Percentiles rank a stretch among this genome's conserved stretches.
These are phyloP conservation scores for Crotalaria pallida DNA, from an alignment of 306 rosid genomes.

Conservation along the genomic window DNA sequence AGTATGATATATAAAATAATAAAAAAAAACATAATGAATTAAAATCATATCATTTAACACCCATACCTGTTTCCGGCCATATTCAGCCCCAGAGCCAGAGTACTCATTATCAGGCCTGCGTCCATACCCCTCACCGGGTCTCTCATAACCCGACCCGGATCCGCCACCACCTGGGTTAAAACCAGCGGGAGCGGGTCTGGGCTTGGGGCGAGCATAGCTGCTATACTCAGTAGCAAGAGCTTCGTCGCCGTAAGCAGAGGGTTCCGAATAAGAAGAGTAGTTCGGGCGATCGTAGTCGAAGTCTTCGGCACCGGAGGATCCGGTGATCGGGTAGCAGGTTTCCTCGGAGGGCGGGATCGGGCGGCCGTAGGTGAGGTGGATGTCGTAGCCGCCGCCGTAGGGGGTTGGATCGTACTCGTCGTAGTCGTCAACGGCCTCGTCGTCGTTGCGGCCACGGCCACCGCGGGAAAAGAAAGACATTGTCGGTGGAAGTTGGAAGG, in stretches of 20 bases:
- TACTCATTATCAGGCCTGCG: background rate
- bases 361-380: constrained; percentile 48
- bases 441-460: background rate
- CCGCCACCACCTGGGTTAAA: constrained; percentile 22
- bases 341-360: constrained; percentile 53
- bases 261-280: constrained; percentile 44
- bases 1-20: too few relatives aligned
- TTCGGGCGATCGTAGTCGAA: constrained; percentile 81
- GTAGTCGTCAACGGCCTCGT: constrained; percentile 26
- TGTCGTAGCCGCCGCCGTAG: constrained; percentile 60
- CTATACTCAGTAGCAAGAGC: constrained; percentile 66
- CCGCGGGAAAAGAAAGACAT: constrained; percentile 26
- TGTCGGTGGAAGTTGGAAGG: background rate
- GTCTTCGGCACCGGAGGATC: constrained; percentile 27
- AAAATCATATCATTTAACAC: too few relatives aligned
- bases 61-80: constrained; percentile 31
- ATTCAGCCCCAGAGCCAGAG: background rate
- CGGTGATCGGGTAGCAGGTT: constrained; percentile 45
- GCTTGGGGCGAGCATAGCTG: constrained; percentile 61
- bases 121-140: background rate
- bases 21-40: too few relatives aligned
- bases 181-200: constrained; percentile 35
- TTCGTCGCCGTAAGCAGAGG: constrained; percentile 65
- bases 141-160: background rate
- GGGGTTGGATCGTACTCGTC: constrained; percentile 58